These are phyloP conservation scores for Macrophomina tecta DNA, from an alignment of 2,329 filamentous ascomycete species.

Conservation along the genomic window DNA sequence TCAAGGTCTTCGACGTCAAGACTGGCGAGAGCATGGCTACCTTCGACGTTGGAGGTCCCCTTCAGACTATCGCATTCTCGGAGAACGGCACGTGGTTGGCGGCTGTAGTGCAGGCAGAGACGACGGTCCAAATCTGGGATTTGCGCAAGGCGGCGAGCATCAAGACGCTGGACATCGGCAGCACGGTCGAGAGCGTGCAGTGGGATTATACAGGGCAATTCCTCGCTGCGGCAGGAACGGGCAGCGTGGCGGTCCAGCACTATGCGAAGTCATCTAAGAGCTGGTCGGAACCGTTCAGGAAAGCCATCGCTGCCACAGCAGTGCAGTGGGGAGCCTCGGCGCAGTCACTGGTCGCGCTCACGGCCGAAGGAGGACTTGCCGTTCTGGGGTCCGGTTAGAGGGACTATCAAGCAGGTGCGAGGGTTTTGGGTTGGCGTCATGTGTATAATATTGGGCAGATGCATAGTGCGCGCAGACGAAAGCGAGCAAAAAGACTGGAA, in stretches of 20 bases:
- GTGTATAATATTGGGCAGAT: constrained; percentile 13
- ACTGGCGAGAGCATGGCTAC: constrained; percentile 76
- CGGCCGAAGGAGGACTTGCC: constrained; percentile 75
- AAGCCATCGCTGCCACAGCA: constrained; percentile 73
- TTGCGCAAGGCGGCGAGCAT: constrained; percentile 81
- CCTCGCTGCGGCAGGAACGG: constrained; percentile 79
- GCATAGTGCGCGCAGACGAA: constrained; percentile 6
- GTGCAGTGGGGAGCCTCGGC: constrained; percentile 80
- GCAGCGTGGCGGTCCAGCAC: constrained; percentile 84
- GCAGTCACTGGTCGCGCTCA: constrained; percentile 75
- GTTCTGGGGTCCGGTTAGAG: constrained; percentile 67
- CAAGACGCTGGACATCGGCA: constrained; percentile 86
- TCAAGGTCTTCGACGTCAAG: constrained; percentile 89
- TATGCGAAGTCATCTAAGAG: constrained; percentile 86
- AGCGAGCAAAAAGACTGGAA: constrained; percentile 17
- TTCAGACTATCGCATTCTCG: constrained; percentile 82
- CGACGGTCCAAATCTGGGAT: constrained; percentile 85
- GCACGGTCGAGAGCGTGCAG: constrained; percentile 73
- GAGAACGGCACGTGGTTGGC: constrained; percentile 98
- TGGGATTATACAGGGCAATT: constrained; percentile 98
- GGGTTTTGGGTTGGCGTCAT: constrained; percentile 32
- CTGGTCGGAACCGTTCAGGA: constrained; percentile 86
- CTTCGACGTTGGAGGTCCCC: constrained; percentile 69
- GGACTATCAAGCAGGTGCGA: constrained; percentile 31
- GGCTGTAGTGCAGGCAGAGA: constrained; percentile 77